Base-by-base conservation (phyloP, 2,329 filamentous ascomycete genomes). In the Pseudopithomyces chartarum region DNA sequence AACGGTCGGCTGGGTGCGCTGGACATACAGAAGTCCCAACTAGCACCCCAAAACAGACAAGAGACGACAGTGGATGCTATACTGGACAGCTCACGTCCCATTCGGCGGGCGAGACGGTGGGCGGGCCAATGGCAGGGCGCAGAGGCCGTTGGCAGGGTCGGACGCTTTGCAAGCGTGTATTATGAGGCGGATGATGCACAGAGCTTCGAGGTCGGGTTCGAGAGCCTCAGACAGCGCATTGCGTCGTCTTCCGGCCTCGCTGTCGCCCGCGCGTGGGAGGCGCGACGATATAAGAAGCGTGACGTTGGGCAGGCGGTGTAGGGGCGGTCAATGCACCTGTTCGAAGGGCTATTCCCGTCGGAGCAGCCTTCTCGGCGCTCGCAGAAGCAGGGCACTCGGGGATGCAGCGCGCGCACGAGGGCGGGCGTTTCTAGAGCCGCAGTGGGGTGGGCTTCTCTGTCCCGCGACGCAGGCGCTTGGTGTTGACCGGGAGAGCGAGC, bases 281-380 rank as follows among this genome's bases (percentile, higher is more conserved):
- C 63, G 68, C 64, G 66, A 73, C 63, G 70, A 66, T 64, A 64
- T 68, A 71, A 71, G 68, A 67, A 61, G 63, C 60, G 65, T 64
- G 65, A 72, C 64, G 70, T 66, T 55, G 64, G 63, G 65, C 68
- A 74, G 73, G 74, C 73, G 73, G 74, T 76, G 74, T 71, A 64
- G 60, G 43, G 34, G 63, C 63, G 71, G 73, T 74, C 71, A 73
- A 67, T 74, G 73, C 73, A 59, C 63, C 51, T 54, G 58, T 58
- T 52, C 48, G 58, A 63, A 59, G 67, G n/a, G 68, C 61, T 68
- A 62, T 70, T 67, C 64, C 65, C 59, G 57, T 62, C 69, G 67
- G 68, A 66, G 58, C 60, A 66, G 68, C 63, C 63, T 19, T 19
- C 61, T 62, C 58, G 65, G 59, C 59, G 58, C 62, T 58, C 62